Conservation (phyloP, 2,329 filamentous ascomycete species). For the Aureobasidium sp. region DNA sequence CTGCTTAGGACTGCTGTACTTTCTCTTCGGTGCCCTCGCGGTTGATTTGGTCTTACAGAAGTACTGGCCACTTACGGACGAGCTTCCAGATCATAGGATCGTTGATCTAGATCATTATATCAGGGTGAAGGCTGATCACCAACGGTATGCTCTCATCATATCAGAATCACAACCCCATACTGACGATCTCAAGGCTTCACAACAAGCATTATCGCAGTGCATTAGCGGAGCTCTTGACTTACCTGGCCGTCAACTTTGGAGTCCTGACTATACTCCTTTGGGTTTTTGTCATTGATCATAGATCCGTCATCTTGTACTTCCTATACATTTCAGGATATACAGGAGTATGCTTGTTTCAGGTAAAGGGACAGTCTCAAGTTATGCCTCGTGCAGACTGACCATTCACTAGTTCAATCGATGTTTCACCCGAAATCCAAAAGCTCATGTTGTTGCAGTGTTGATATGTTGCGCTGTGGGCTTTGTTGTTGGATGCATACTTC, state of each 20-base stretch:
- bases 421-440: conserved; percentile 15
- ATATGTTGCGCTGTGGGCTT: conserved; percentile 16
- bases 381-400: not conserved
- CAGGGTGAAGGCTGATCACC: conserved; percentile 5
- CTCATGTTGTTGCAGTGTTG: conserved; percentile 15
- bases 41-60: conserved; percentile 42
- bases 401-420: conserved; percentile 16
- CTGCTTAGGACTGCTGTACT: conserved; percentile 52
- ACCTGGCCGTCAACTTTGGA: conserved; percentile 14
- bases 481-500: conserved; percentile 16
- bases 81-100: conserved; percentile 15
- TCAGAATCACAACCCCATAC: not conserved
- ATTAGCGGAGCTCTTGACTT: conserved; percentile 12
- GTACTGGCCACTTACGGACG: conserved; percentile 15
- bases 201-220: conserved; percentile 16
- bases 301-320: conserved; percentile 16
- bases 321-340: conserved; percentile 16
- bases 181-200: not conserved
- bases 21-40: conserved; percentile 49
- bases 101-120: conserved; percentile 6
- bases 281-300: conserved; percentile 15
- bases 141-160: not conserved
- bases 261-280: conserved; percentile 14
- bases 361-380: not conserved
- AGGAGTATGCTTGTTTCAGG: conserved; percentile 17